phyloP scores from a whole-genome alignment of 2,329 filamentous ascomycete species.

The Calonectria montana region DNA sequence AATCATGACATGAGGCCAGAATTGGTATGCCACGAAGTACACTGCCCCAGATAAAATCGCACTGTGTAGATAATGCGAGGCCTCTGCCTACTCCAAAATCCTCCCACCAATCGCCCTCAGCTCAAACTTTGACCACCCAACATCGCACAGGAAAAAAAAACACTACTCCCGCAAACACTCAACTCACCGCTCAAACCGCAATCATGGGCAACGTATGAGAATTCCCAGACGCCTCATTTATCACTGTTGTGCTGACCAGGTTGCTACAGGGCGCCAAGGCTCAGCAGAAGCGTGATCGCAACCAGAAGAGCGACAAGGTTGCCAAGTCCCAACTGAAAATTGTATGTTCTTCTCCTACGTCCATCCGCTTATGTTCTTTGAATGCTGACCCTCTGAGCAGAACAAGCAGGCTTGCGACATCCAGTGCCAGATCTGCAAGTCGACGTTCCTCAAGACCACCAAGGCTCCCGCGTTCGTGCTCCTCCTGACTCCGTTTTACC shows the following conservation, averaged over 20 bases:
- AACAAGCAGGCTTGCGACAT: conserved; percentile 81
- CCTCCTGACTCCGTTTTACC: not conserved
- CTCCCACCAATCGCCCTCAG: conserved; percentile 23
- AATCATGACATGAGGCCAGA: not conserved
- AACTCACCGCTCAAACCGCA: conserved; percentile 26
- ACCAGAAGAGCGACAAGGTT: conserved; percentile 67
- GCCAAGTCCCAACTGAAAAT: conserved; percentile 77
- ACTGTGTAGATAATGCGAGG: not conserved
- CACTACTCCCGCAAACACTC: conserved; percentile 17
- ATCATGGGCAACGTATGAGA: conserved; percentile 51
- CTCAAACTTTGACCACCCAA: conserved; percentile 25
- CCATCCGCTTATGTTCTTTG: not conserved
- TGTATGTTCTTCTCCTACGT: conserved; percentile 55
- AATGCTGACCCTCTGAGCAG: conserved; percentile 52
- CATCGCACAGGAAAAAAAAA: conserved; percentile 30
- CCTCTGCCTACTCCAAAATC: not conserved
- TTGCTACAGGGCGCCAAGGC: conserved; percentile 70
- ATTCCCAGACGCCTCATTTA: not conserved
- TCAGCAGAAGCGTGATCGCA: conserved; percentile 79
- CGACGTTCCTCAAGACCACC: conserved; percentile 82
- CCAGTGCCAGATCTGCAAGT: conserved; percentile 81
- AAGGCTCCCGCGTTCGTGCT: conserved; percentile 73
- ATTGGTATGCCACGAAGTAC: not conserved
- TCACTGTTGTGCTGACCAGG: conserved; percentile 35
- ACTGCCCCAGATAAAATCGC: not conserved